Evolutionary conservation across 805 yeast genomes (phyloP).

Genomic region (Candida vartiovaarae): DNA sequence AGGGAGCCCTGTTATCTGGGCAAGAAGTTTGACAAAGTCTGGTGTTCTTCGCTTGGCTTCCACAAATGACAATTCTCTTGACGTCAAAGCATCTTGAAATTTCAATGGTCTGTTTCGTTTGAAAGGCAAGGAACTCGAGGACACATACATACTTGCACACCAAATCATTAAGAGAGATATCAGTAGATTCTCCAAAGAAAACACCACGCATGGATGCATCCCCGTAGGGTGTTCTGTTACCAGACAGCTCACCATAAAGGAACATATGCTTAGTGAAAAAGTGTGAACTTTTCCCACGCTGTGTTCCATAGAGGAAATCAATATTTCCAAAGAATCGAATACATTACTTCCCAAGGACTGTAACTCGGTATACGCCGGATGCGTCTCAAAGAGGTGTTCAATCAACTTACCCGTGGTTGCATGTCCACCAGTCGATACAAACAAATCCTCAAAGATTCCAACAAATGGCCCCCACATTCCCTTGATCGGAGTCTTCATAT

Average conservation of each 20-base stretch:
- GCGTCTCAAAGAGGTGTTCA: constrained; percentile 39
- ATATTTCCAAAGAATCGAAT: constrained; percentile 20
- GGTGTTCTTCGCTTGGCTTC: constrained; percentile 45
- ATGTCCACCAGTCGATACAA: constrained; percentile 48
- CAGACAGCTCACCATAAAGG: constrained; percentile 49
- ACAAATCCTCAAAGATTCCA: constrained; percentile 25
- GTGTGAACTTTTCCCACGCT: constrained; percentile 18
- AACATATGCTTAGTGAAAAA: constrained; percentile 30
- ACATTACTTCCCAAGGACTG: constrained; percentile 7
- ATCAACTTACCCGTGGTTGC: constrained; percentile 51
- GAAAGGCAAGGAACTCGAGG: constrained; percentile 46
- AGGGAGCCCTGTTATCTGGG: constrained; percentile 19
- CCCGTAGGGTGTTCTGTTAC: constrained; percentile 52
- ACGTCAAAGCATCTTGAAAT: constrained; percentile 25
- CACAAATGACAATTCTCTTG: constrained; percentile 35
- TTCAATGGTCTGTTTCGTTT: constrained; percentile 35
- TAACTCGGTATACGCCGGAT: constrained; percentile 25
- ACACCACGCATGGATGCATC: constrained; percentile 43
- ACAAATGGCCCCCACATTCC: constrained; percentile 62
- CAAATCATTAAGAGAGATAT: constrained; percentile 27
- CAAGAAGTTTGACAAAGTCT: constrained; percentile 31
- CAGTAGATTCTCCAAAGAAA: constrained; percentile 40
- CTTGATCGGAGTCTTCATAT: constrained; percentile 17
- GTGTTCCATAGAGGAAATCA: constrained; percentile 13
- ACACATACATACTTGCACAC: constrained; percentile 37